Conservation (phyloP, 305 asterid genomes). For the Withania somnifera region DNA sequence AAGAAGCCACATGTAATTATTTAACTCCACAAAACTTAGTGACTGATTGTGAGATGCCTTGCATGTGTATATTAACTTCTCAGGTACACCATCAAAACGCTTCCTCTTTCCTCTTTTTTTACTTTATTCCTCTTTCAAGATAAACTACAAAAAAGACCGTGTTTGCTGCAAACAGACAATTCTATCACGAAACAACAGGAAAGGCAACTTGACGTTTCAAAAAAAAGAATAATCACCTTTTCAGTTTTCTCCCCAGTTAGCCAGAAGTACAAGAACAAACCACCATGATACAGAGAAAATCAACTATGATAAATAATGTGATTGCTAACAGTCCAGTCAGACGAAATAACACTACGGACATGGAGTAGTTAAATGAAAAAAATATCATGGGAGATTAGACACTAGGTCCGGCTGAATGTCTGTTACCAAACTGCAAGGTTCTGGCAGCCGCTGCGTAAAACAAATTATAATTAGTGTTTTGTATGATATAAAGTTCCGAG, state of each 20-base stretch:
- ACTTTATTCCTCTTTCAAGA: background rate
- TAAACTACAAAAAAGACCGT: background rate
- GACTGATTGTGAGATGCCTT: too few species aligned
- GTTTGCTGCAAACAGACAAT: background rate
- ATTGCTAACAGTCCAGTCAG: background rate
- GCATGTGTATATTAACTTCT: background rate
- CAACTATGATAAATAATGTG: background rate
- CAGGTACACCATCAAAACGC: background rate
- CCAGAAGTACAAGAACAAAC: slow-evolving; percentile 4
- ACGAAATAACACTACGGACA: background rate
- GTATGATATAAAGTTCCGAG: background rate
- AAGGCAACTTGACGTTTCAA: background rate
- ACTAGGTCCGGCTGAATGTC: slow-evolving; percentile 14
- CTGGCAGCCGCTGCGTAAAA: slow-evolving; percentile 28
- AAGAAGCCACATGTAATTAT: too few species aligned
- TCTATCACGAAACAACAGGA: background rate
- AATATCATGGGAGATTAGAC: background rate
- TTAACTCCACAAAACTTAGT: too few species aligned
- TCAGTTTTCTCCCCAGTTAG: background rate
- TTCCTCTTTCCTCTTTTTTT: background rate
- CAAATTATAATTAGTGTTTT: slow-evolving; percentile 2
- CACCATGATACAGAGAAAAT: background rate
- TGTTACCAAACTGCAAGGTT: slow-evolving; percentile 3
- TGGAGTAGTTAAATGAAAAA: background rate
- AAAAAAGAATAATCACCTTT: background rate